These are phyloP conservation scores for Drosera spatulata DNA, from an alignment of 179 eudicot species.

Conservation along the genomic window DNA sequence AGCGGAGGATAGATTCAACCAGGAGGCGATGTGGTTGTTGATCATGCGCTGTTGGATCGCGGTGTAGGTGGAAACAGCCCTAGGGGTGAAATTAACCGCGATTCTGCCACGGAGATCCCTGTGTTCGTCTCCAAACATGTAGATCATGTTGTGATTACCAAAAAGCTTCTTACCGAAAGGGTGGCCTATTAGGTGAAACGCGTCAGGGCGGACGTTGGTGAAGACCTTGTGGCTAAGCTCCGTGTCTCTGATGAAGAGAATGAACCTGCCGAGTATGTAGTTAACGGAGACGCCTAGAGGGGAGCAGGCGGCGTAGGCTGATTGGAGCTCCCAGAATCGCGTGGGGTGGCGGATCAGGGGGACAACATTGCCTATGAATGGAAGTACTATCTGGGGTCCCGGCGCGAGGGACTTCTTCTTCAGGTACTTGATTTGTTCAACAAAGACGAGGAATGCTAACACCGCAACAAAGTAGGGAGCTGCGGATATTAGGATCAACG, in stretches of 20 bases:
- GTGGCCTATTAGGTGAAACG: slow-evolving; percentile 64
- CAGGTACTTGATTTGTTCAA: slow-evolving; percentile 46
- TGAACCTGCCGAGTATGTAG: slow-evolving; percentile 45
- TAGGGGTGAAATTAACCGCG: slow-evolving; percentile 62
- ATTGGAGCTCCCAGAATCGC: slow-evolving; percentile 50
- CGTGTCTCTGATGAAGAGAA: slow-evolving; percentile 35
- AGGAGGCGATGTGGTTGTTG: slow-evolving; percentile 23
- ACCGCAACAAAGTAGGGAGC: slow-evolving; percentile 16
- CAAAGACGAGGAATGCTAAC: slow-evolving; percentile 12
- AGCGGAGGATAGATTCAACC: slow-evolving; percentile 13
- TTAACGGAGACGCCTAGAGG: slow-evolving; percentile 49
- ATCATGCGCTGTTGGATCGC: slow-evolving; percentile 37
- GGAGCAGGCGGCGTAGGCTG: slow-evolving; percentile 36
- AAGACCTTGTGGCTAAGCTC: slow-evolving; percentile 57
- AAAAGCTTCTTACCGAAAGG: slow-evolving; percentile 72
- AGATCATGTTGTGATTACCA: slow-evolving; percentile 63
- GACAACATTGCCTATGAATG: slow-evolving; percentile 50
- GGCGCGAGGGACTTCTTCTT: slow-evolving; percentile 41
- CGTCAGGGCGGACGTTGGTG: slow-evolving; percentile 59
- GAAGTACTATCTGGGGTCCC: slow-evolving; percentile 46
- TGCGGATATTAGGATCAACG: background rate
- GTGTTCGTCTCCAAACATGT: slow-evolving; percentile 67
- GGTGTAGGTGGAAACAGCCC: slow-evolving; percentile 47
- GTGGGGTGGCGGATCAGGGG: slow-evolving; percentile 45
- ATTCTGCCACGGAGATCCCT: slow-evolving; percentile 57